Base-by-base conservation (phyloP, 1,284 basidiomycete species). In the Meira nashicola region DNA sequence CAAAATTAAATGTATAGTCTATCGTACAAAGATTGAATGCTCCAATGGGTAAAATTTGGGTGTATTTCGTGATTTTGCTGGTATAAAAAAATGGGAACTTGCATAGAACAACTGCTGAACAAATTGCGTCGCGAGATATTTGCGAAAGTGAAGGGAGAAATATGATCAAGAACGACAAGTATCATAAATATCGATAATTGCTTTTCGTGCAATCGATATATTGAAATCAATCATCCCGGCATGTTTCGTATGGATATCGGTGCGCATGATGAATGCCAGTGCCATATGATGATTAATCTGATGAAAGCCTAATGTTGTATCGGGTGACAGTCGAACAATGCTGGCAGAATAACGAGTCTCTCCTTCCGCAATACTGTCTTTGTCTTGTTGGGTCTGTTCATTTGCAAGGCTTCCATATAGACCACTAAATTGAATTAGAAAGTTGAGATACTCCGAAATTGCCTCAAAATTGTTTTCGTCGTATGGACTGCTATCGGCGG, bases 401-500 rank as follows among this genome's bases (percentile, higher is more conserved):
- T 15, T 23, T 11, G 40, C 40, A 3, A 39, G 23, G 28, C 21
- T 37, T 14, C 28, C 37, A 25, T 54, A 97, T 19, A 96, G 79
- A 5, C 86, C 84, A 28, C 88, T 86, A 68, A 97, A 92, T 6
- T 89, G 86, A 64, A 87, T 87, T 54, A 96, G 84, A 82, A 92
- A 90, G 55, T 87, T 85, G 17, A 96, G 83, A 72, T 94, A 97
- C 71, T 96, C 92, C 68, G 87, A 91, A 70, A 90, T 92, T 19
- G 93, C 82, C 64, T 88, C 89, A 68, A 92, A 89, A 1, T 89
- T 92, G 1, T 87, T 86, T 56, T 87, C 84, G 77, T 96, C 93
- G 28, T 95, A 89, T 0, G 94, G 91, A 0, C 90, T 90, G 17
- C 88, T 87, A 75, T 98, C 94, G 6, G 92, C 92, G 1, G 92